Evolutionary conservation across 495 filamentous ascomycete species (phyloP).

Genomic region (Lichina pygmaea): DNA sequence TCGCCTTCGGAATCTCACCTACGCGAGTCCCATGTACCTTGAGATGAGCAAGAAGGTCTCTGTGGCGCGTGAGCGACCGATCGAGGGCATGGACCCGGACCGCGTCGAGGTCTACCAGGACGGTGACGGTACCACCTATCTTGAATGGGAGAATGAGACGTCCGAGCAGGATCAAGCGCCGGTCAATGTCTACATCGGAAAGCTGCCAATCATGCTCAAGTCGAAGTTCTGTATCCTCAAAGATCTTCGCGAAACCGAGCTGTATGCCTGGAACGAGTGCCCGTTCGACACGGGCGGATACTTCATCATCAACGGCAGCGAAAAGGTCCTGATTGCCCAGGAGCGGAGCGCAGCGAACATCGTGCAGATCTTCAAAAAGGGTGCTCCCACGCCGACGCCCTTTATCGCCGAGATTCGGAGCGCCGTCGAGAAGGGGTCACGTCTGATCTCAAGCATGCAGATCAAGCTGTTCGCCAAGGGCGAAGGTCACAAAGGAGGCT

Average conservation of each 20-base stretch:
- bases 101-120: constrained; percentile 20
- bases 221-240: constrained; percentile 76
- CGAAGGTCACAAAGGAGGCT: constrained; percentile 43
- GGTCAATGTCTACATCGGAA: constrained; percentile 60
- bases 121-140: constrained; percentile 18
- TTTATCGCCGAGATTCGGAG: constrained; percentile 90
- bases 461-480: constrained; percentile 73
- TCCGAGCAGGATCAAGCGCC: constrained; percentile 11
- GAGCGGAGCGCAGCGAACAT: constrained; percentile 95
- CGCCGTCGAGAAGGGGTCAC: constrained; percentile 82
- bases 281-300: constrained; percentile 96
- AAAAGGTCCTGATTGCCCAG: constrained; percentile 96
- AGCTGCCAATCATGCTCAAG: constrained; percentile 92
- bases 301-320: constrained; percentile 98
- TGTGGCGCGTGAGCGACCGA: constrained; percentile 48
- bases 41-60: constrained; percentile 55
- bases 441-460: constrained; percentile 70
- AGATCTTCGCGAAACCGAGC: constrained; percentile 46
- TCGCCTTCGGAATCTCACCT: constrained; percentile 81
- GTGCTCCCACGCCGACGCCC: constrained; percentile 58
- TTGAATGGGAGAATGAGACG: constrained; percentile 23
- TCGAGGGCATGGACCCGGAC: constrained; percentile 19
- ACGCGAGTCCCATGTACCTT: constrained; percentile 71
- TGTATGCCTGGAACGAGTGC: constrained; percentile 79
- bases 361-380: constrained; percentile 96